A percentile compares a stretch with the other conserved stretches of the same genome.
Evolutionary conservation across 257 asterid species (phyloP).

Genomic region (Solanum chiquidenum): DNA sequence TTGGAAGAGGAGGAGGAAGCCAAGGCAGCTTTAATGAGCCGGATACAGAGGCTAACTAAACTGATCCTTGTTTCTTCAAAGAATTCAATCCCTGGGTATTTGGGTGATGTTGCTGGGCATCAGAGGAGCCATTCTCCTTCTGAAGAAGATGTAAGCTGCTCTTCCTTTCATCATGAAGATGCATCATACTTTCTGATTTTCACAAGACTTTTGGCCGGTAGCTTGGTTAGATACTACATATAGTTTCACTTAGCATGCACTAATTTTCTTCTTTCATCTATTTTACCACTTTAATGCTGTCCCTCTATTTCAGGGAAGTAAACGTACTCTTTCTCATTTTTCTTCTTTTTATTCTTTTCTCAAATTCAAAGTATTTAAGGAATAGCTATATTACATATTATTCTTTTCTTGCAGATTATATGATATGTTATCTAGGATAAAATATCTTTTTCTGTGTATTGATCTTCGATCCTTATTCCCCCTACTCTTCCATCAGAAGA

Average conservation of each 20-base stretch:
- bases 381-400: background rate
- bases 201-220: background rate
- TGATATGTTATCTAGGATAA: background rate
- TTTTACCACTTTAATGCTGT: background rate
- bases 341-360: background rate
- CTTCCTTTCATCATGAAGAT: background rate
- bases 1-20: constrained; percentile 99
- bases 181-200: background rate
- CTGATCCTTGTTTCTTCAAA: constrained; percentile 94
- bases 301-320: background rate
- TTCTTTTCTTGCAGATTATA: background rate
- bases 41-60: constrained; percentile 95
- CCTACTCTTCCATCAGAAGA: constrained; percentile 43
- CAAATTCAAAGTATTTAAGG: background rate
- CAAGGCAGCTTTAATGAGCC: constrained; percentile 93
- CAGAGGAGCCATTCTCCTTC: constrained; percentile 52
- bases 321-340: background rate
- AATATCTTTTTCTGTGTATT: background rate
- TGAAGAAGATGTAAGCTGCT: constrained; percentile 66
- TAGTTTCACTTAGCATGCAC: background rate
- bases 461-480: constrained; percentile 9
- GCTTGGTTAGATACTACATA: background rate
- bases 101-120: constrained; percentile 48
- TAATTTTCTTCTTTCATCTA: background rate
- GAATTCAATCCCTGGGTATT: constrained; percentile 53